These are phyloP conservation scores for Gossypium arboreum DNA, from an alignment of 345 rosid species.

Conservation along the genomic window DNA sequence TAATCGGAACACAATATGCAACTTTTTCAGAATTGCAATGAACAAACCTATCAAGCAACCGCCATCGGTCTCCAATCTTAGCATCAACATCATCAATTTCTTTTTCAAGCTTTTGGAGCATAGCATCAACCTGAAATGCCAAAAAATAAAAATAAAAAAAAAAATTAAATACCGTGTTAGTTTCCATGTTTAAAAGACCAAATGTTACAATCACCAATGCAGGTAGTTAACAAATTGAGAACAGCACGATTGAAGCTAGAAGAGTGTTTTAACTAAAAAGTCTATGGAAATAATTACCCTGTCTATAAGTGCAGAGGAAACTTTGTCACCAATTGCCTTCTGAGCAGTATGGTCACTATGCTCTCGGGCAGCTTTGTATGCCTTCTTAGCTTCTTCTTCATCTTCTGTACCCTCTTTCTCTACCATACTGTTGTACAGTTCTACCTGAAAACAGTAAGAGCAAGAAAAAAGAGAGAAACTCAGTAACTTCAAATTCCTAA, in stretches of 20 bases:
- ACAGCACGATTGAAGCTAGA: background rate
- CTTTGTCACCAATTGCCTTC: constrained; percentile 58
- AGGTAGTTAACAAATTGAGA: background rate
- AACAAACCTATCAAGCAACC: constrained; percentile 80
- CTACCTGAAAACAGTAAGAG: constrained; percentile 45
- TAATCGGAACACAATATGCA: background rate
- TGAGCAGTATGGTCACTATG: constrained; percentile 61
- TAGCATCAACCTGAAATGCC: constrained; percentile 67
- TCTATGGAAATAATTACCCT: constrained; percentile 42
- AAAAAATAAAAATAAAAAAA: background rate
- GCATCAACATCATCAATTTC: constrained; percentile 98
- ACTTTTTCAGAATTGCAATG: constrained; percentile 9
- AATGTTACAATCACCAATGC: background rate
- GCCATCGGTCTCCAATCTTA: constrained; percentile 91
- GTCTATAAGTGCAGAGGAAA: constrained; percentile 74
- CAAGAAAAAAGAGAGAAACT: constrained; percentile 2
- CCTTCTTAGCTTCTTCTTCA: constrained; percentile 73
- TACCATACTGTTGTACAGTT: constrained; percentile 84
- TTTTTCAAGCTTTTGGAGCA: constrained; percentile 95
- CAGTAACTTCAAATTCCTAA: background rate
- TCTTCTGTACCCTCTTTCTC: constrained; percentile 77
- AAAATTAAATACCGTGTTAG: background rate
- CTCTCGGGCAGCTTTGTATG: constrained; percentile 88
- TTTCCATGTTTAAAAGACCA: constrained; percentile 2
- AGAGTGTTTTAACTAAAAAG: background rate